phyloP scores from a whole-genome alignment of 306 rosid genomes.

The Vicia sativa region DNA sequence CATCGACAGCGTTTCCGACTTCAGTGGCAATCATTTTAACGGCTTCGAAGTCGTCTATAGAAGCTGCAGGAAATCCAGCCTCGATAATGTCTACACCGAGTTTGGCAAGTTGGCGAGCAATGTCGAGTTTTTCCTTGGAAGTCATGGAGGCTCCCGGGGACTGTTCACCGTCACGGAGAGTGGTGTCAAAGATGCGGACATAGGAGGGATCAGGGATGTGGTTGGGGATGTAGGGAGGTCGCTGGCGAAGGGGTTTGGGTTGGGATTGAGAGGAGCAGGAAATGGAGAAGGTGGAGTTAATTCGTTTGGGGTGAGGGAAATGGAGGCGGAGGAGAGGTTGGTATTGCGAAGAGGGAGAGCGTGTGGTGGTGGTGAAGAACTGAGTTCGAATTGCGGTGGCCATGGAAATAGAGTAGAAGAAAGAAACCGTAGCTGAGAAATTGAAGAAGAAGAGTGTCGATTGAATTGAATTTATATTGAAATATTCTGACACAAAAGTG shows the following conservation, averaged over 20 bases:
- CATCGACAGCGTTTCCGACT: constrained; percentile 75
- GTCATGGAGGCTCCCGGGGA: constrained; percentile 98
- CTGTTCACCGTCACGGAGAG: constrained; percentile 99
- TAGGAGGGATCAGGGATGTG: constrained; percentile 75
- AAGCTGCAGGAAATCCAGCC: constrained; percentile 92
- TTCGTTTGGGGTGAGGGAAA: constrained; percentile 28
- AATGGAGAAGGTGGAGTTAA: constrained; percentile 34
- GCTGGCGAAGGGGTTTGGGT: constrained; percentile 34
- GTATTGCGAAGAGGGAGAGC: constrained; percentile 3
- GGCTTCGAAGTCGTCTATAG: constrained; percentile 84
- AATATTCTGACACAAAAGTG: no score
- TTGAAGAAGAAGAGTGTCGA: neutral
- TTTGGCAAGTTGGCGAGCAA: constrained; percentile 80
- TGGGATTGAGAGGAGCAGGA: constrained; percentile 37
- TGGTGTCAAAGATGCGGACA: constrained; percentile 89
- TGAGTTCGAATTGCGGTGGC: constrained; percentile 33
- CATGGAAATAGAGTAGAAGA: constrained; percentile 34
- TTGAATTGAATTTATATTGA: no score
- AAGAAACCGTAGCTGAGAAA: constrained; percentile 23
- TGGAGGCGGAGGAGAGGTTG: constrained; percentile 33
- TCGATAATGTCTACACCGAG: constrained; percentile 95
- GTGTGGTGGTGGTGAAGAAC: constrained; percentile 22
- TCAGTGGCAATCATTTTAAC: constrained; percentile 70
- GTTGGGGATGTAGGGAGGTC: constrained; percentile 86
- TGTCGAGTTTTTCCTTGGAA: constrained; percentile 83